Conservation (phyloP, 257 asterid genomes). For the Capsicum rhomboideum region DNA sequence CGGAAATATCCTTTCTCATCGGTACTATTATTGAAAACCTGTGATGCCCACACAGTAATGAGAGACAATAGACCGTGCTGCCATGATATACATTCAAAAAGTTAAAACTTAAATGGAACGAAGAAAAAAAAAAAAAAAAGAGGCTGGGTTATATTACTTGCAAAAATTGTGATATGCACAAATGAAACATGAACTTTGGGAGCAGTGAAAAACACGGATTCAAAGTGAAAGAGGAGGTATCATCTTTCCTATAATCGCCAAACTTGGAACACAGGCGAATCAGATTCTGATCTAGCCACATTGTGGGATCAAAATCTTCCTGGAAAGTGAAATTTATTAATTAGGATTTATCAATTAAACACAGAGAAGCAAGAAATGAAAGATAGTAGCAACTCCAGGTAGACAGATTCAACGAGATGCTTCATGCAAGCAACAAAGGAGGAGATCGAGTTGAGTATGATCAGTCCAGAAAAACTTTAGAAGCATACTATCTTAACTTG, state of each 20-base stretch:
- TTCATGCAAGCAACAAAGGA: background rate
- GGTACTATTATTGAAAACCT: constrained; percentile 97
- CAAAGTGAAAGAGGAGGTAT: constrained; percentile 75
- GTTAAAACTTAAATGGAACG: background rate
- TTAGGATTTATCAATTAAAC: background rate
- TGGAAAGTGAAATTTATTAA: constrained; percentile 17
- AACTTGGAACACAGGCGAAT: constrained; percentile 92
- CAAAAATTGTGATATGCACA: constrained; percentile 90
- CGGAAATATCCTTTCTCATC: constrained; percentile 99
- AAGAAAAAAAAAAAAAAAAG: too few species aligned
- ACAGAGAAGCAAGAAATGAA: background rate
- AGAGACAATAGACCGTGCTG: background rate
- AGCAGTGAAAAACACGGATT: constrained; percentile 75
- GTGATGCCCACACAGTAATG: constrained; percentile 7
- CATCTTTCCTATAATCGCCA: constrained; percentile 96
- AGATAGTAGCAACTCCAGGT: background rate
- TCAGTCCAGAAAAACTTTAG: background rate
- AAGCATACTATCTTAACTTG: background rate
- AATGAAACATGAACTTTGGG: constrained; percentile 95
- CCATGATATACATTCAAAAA: background rate
- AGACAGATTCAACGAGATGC: background rate
- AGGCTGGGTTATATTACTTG: constrained; percentile 44
- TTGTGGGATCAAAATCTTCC: constrained; percentile 93
- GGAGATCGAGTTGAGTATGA: background rate
- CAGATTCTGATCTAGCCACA: constrained; percentile 93